These are phyloP conservation scores for Globisporangium alternatum DNA, from an alignment of 352 stramenopile species.

Conservation along the genomic window DNA sequence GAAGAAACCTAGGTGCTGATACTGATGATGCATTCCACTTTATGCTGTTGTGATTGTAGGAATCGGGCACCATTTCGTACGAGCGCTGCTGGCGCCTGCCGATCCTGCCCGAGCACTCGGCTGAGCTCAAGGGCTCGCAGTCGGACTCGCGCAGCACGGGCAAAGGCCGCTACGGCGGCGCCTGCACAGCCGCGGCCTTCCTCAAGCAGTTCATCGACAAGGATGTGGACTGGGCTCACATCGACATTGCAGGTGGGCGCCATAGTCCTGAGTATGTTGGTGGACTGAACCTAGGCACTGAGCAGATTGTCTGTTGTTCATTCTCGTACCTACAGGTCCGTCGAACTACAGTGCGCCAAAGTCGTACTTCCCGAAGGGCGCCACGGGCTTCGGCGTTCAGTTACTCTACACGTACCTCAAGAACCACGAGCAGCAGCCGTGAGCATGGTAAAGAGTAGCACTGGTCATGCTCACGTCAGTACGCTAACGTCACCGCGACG, in stretches of 20 bases:
- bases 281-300: neutral
- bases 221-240: constrained; percentile 84
- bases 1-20: neutral
- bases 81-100: constrained; percentile 90
- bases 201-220: constrained; percentile 88
- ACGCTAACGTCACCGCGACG: no score
- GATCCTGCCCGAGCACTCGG: constrained; percentile 82
- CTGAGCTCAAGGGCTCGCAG: constrained; percentile 76
- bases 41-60: constrained; percentile 17
- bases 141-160: constrained; percentile 81
- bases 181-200: constrained; percentile 84
- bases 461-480: no score
- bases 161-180: constrained; percentile 75
- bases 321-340: constrained; percentile 23
- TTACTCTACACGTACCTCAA: constrained; percentile 85
- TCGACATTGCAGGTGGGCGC: constrained; percentile 80
- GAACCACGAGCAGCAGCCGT: constrained; percentile 53
- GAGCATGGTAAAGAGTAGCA: neutral
- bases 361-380: constrained; percentile 84
- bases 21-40: constrained; percentile 3
- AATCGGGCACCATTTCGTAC: constrained; percentile 54
- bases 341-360: constrained; percentile 79
- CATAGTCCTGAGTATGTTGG: neutral
- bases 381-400: constrained; percentile 87
- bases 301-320: constrained; percentile 3